phyloP scores from a whole-genome alignment of 106 monocot species.

The Posidonia australis region DNA sequence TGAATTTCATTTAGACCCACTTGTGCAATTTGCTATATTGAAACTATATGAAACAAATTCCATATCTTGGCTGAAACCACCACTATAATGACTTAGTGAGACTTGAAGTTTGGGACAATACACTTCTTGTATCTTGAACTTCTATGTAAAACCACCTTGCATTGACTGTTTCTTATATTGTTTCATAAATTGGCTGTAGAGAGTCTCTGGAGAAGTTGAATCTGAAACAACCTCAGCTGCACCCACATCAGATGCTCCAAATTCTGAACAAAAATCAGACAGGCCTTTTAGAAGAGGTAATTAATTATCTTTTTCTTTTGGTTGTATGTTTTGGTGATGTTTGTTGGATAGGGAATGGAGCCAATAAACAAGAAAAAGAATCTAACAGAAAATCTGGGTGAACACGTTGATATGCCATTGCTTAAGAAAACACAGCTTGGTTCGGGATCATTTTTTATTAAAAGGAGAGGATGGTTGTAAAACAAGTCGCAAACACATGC shows the following conservation, averaged over 20 bases:
- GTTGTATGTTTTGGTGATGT: no score
- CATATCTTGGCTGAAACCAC: neutral
- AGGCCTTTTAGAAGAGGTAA: slow-evolving; percentile 49
- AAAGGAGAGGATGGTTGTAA: no score
- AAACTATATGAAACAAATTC: neutral
- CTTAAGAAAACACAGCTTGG: no score
- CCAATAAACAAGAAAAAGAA: no score
- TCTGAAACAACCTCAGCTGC: slow-evolving; percentile 13
- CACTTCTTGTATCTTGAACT: neutral
- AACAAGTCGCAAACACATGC: no score
- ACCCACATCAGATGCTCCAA: slow-evolving; percentile 25
- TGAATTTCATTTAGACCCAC: no score
- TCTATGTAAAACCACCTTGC: neutral
- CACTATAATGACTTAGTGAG: neutral
- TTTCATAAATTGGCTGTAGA: slow-evolving; percentile 18
- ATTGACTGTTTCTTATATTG: neutral
- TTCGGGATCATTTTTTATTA: no score
- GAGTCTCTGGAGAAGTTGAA: slow-evolving; percentile 41
- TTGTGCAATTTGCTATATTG: no score
- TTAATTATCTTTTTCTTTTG: no score
- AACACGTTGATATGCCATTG: no score
- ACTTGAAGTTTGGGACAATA: neutral
- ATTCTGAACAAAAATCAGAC: slow-evolving; percentile 29
- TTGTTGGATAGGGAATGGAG: no score
- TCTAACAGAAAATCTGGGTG: no score